These are phyloP conservation scores for Ananas comosus DNA, from an alignment of 176 grass and related monocot species.

Conservation along the genomic window DNA sequence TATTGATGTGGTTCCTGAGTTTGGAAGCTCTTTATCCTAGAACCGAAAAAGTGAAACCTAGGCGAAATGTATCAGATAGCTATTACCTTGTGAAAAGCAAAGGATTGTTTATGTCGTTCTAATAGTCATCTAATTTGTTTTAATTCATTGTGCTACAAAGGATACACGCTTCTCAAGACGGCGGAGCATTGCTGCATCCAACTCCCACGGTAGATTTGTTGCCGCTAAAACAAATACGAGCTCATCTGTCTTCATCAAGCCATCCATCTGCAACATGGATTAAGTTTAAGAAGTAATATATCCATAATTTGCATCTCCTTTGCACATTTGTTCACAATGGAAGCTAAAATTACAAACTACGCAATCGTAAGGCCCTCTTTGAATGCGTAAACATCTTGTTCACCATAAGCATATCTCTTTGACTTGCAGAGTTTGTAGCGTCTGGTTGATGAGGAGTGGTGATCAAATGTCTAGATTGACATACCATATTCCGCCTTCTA, in stretches of 20 bases:
- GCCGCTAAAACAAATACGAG: constrained; percentile 91
- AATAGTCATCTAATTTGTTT: neutral
- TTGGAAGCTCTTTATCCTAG: neutral
- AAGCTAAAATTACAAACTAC: neutral
- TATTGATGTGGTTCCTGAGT: neutral
- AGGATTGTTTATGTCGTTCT: neutral
- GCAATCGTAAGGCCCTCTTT: too few species aligned
- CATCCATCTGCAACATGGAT: constrained; percentile 82
- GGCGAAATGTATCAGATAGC: neutral
- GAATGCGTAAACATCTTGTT: too few species aligned
- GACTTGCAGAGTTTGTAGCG: too few species aligned
- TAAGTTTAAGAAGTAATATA: constrained; percentile 1
- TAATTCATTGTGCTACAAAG: neutral
- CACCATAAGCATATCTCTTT: too few species aligned
- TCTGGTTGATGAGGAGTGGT: too few species aligned
- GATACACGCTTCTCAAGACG: constrained; percentile 82
- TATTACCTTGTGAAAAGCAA: neutral
- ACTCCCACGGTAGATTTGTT: constrained; percentile 92
- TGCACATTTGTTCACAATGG: neutral
- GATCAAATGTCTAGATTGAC: too few species aligned
- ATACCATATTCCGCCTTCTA: too few species aligned
- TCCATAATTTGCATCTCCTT: neutral
- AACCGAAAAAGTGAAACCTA: neutral
- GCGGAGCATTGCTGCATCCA: constrained; percentile 90
- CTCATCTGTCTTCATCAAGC: constrained; percentile 86